Evolutionary conservation across 495 filamentous ascomycete genomes (phyloP).

Genomic region (Thozetella sp.): DNA sequence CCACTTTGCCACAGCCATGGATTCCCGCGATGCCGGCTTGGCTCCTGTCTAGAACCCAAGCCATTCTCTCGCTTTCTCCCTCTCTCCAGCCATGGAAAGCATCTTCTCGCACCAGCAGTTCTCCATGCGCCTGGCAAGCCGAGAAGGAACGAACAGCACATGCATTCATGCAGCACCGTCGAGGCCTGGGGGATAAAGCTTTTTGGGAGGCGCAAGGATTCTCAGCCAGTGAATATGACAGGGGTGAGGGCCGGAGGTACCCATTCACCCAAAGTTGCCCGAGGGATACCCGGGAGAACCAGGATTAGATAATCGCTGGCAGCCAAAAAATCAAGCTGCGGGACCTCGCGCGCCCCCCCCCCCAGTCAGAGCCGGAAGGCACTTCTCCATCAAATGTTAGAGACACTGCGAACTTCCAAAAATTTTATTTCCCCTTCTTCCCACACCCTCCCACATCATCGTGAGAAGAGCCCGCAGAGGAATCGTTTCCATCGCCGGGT

Average conservation of each 20-base stretch:
- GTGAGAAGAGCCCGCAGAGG: conserved; percentile 16
- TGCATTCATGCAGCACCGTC: background rate
- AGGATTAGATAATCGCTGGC: background rate
- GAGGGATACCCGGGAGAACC: background rate
- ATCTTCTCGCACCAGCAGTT: no score
- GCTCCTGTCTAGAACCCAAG: no score
- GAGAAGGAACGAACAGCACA: background rate
- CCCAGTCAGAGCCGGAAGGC: conserved; percentile 7
- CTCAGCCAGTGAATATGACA: background rate
- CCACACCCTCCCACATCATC: conserved; percentile 14
- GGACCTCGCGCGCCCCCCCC: background rate
- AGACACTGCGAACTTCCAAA: conserved; percentile 9
- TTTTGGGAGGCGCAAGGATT: background rate
- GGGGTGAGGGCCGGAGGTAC: background rate
- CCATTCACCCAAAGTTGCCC: background rate
- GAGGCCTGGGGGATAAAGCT: background rate
- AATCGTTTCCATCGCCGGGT: conserved; percentile 16
- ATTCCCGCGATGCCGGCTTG: no score
- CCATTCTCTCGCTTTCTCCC: no score
- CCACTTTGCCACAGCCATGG: no score
- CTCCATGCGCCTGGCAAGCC: background rate
- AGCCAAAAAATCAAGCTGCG: background rate
- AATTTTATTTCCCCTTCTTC: conserved; percentile 25
- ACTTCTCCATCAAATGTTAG: conserved; percentile 5
- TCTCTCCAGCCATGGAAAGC: no score